Conservation (phyloP, 2,329 filamentous ascomycete genomes). For the Paraphaeosphaeria sporulosa region DNA sequence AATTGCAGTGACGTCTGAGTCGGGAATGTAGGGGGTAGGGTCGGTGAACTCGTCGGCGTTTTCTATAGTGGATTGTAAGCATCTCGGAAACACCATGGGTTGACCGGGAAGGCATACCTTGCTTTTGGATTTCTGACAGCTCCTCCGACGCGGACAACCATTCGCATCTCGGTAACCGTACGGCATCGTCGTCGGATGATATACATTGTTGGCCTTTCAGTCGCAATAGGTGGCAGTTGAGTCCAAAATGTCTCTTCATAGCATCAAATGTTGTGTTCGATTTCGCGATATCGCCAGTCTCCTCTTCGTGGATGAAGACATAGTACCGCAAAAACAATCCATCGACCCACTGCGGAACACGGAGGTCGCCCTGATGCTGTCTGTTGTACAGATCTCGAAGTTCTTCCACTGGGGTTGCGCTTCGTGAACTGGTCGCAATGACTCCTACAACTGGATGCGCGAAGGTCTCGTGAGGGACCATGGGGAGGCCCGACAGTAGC, state of each 20-base stretch:
- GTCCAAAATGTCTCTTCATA: slow-evolving; percentile 98
- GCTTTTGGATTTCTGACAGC: slow-evolving; percentile 73
- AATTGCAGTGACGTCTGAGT: slow-evolving; percentile 89
- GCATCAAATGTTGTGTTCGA: slow-evolving; percentile 93
- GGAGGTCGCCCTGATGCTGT: slow-evolving; percentile 78
- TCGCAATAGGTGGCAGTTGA: slow-evolving; percentile 91
- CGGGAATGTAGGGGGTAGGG: slow-evolving; percentile 81
- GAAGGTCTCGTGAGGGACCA: slow-evolving; percentile 90
- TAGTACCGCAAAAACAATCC: slow-evolving; percentile 95
- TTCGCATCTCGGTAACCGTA: slow-evolving; percentile 79
- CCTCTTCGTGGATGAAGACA: slow-evolving; percentile 94
- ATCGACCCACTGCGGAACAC: slow-evolving; percentile 84
- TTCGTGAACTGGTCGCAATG: slow-evolving; percentile 92
- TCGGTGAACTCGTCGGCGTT: slow-evolving; percentile 74
- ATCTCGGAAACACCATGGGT: background rate
- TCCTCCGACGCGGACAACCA: slow-evolving; percentile 93
- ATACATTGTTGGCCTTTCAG: slow-evolving; percentile 85
- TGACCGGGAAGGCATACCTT: slow-evolving; percentile 53
- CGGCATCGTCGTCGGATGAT: slow-evolving; percentile 89
- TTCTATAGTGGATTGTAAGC: slow-evolving; percentile 51
- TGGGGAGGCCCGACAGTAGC: slow-evolving; percentile 78
- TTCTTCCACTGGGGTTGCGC: slow-evolving; percentile 83
- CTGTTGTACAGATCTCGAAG: slow-evolving; percentile 83
- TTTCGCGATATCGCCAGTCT: slow-evolving; percentile 88
- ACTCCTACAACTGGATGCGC: slow-evolving; percentile 93